Percentiles rank a stretch among this genome's conserved stretches.
These are phyloP conservation scores for Boletellus ananas DNA, from an alignment of 768 basidiomycete genomes.

Conservation along the genomic window DNA sequence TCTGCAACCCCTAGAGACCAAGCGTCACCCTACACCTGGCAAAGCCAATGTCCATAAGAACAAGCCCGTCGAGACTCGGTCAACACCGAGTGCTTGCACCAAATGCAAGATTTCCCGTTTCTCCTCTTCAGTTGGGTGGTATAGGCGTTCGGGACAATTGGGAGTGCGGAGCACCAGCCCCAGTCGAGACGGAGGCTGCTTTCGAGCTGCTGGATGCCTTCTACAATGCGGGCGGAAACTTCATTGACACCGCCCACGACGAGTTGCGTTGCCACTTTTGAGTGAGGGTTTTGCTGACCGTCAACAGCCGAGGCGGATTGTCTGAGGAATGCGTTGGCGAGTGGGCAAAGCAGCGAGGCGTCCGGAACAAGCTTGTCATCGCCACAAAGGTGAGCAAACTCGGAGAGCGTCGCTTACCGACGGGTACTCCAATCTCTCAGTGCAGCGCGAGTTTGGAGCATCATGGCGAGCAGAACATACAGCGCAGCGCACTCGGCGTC, in stretches of 20 bases:
- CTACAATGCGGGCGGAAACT: slow-evolving; percentile 2
- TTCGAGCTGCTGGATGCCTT: slow-evolving; percentile 47
- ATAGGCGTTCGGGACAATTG: slow-evolving; percentile 31
- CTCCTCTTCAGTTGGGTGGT: slow-evolving; percentile 43
- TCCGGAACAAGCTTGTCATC: slow-evolving; percentile 44
- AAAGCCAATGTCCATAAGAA: too few relatives aligned
- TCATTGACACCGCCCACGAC: slow-evolving; percentile 15
- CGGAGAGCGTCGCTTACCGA: not conserved
- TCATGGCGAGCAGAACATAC: slow-evolving; percentile 7
- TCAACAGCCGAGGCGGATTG: slow-evolving; percentile 40
- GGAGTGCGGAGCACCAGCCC: not conserved
- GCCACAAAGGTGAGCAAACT: slow-evolving; percentile 36
- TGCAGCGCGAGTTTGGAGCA: slow-evolving; percentile 14
- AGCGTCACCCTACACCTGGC: too few relatives aligned
- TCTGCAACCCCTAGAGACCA: too few relatives aligned
- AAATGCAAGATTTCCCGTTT: slow-evolving; percentile 41
- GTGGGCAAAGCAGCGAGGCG: slow-evolving; percentile 41
- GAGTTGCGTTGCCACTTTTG: slow-evolving; percentile 47
- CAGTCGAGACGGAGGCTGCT: slow-evolving; percentile 38
- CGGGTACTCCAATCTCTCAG: not conserved
- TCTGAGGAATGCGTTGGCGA: slow-evolving; percentile 51
- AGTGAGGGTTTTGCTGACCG: slow-evolving; percentile 30
- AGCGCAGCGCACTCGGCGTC: slow-evolving; percentile 9
- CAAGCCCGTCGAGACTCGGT: slow-evolving; percentile 11
- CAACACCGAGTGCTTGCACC: slow-evolving; percentile 37